These are phyloP conservation scores for Cladophialophora immunda DNA, from an alignment of 2,329 filamentous ascomycete genomes.

Conservation along the genomic window DNA sequence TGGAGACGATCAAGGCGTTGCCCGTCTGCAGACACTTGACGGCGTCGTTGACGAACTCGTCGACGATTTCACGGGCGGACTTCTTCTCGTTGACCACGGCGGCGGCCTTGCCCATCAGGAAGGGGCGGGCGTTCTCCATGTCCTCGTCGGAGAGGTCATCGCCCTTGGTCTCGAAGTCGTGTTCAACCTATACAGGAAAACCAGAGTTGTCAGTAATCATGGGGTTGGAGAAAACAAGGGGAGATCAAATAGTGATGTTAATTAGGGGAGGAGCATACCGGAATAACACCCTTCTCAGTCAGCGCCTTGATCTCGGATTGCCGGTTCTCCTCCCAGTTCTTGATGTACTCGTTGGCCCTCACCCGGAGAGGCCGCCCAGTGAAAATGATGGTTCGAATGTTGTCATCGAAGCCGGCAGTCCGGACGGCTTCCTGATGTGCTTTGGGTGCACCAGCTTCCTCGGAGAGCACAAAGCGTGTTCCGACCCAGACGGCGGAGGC, in stretches of 20 bases:
- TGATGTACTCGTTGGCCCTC: conserved; percentile 90
- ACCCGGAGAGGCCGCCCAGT: conserved; percentile 95
- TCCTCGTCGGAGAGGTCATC: conserved; percentile 80
- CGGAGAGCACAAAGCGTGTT: conserved; percentile 90
- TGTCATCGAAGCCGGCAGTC: conserved; percentile 93
- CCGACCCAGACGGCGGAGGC: conserved; percentile 95
- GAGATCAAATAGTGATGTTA: neutral
- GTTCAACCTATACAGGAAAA: conserved; percentile 67
- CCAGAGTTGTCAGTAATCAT: neutral
- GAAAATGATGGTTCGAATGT: conserved; percentile 97
- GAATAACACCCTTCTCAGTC: conserved; percentile 86
- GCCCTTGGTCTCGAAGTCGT: conserved; percentile 85
- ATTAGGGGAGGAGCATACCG: conserved; percentile 55
- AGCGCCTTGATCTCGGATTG: conserved; percentile 89
- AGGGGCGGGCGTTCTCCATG: conserved; percentile 90
- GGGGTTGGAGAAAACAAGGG: neutral
- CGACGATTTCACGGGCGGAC: conserved; percentile 87
- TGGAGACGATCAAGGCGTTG: conserved; percentile 66
- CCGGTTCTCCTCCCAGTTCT: conserved; percentile 96
- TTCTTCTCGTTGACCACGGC: conserved; percentile 94
- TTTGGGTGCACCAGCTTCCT: conserved; percentile 93
- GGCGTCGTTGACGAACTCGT: conserved; percentile 90
- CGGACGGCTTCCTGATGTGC: conserved; percentile 94
- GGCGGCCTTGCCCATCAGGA: conserved; percentile 95
- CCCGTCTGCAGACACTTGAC: conserved; percentile 74